phyloP scores from a whole-genome alignment of 208 protist species.

The Wallacemonas collosoma region DNA sequence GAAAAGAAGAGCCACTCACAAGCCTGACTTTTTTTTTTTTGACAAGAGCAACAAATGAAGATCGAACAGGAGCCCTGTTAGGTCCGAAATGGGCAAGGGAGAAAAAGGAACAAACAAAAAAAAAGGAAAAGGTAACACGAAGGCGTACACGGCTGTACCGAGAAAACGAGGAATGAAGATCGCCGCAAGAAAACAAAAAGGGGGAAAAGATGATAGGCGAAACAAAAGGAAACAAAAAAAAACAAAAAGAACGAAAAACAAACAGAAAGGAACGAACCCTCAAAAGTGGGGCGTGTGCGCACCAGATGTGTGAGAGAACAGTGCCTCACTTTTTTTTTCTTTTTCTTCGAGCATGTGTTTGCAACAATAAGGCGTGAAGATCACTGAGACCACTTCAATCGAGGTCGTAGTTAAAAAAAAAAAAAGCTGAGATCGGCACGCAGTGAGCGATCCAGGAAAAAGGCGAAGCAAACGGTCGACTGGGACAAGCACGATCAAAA shows the following conservation, averaged over 20 bases:
- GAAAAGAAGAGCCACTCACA: no score
- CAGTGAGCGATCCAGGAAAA: conserved; percentile 1
- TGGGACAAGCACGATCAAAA: background rate
- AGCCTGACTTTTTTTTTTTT: conserved; percentile 12
- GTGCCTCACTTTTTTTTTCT: background rate
- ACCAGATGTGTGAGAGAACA: no score
- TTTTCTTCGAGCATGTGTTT: background rate
- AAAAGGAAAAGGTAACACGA: conserved; percentile 8
- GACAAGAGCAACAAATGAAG: conserved; percentile 28
- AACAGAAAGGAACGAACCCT: conserved; percentile 15
- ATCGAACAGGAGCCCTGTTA: conserved; percentile 1
- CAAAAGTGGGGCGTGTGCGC: background rate
- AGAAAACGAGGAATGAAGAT: no score
- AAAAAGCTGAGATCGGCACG: background rate
- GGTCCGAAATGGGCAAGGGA: conserved; percentile 18
- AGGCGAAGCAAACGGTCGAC: background rate
- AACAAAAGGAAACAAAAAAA: conserved; percentile 11
- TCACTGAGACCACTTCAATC: background rate
- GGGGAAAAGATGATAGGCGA: conserved; percentile 5
- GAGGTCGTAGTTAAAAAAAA: background rate
- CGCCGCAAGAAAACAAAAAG: conserved; percentile 16
- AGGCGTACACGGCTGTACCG: background rate
- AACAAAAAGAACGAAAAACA: conserved; percentile 16
- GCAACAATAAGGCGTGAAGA: background rate
- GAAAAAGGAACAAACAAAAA: conserved; percentile 22